Percentiles rank a stretch among this genome's conserved stretches.
These are phyloP conservation scores for Fusarium nurragi DNA, from an alignment of 2,329 filamentous ascomycete genomes.

Conservation along the genomic window DNA sequence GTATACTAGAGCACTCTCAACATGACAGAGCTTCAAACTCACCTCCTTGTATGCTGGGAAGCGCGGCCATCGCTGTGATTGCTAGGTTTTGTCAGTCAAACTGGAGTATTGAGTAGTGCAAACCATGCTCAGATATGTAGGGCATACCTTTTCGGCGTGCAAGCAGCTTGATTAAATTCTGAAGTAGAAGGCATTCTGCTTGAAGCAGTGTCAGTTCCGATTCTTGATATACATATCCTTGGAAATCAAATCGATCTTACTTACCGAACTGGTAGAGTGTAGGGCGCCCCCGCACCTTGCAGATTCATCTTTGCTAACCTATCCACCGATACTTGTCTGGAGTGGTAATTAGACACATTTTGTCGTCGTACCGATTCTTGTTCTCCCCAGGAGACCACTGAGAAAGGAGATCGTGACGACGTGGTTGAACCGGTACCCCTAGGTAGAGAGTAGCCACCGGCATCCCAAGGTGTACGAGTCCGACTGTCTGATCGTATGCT, in stretches of 20 bases:
- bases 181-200: conserved; percentile 38
- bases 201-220: conserved; percentile 14
- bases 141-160: conserved; percentile 35
- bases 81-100: conserved; percentile 13
- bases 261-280: conserved; percentile 42
- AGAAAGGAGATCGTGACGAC: conserved; percentile 34
- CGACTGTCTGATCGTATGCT: conserved; percentile 36
- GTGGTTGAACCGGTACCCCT: conserved; percentile 53
- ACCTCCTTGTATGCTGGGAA: conserved; percentile 38
- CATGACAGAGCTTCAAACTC: background rate
- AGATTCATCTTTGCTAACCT: conserved; percentile 33
- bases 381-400: conserved; percentile 41
- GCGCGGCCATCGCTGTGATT: conserved; percentile 28
- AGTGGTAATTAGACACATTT: conserved; percentile 37
- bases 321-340: conserved; percentile 48
- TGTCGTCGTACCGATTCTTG: conserved; percentile 30
- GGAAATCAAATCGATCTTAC: background rate
- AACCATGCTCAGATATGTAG: background rate
- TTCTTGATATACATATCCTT: background rate
- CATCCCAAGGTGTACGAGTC: conserved; percentile 61
- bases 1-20: background rate
- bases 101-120: background rate
- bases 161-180: conserved; percentile 36
- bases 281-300: conserved; percentile 29
- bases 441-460: conserved; percentile 59